A percentile compares a stretch with the other conserved stretches of the same genome.
phyloP scores from a whole-genome alignment of 331 rosid genomes.

The Arachis monticola region DNA sequence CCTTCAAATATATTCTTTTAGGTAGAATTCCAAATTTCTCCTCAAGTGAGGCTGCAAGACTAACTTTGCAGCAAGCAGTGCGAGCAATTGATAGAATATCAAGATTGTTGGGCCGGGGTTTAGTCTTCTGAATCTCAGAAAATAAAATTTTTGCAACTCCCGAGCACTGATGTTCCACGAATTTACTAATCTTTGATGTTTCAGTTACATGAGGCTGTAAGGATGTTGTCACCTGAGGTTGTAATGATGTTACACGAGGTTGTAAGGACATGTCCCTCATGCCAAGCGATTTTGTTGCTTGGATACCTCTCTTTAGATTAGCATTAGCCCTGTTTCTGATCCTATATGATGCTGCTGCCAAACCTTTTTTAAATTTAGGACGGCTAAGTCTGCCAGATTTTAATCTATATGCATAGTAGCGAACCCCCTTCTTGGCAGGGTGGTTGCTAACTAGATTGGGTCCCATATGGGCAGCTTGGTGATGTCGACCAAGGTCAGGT shows the following conservation, averaged over 20 bases:
- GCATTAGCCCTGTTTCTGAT: conserved; percentile 82
- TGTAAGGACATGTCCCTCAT: conserved; percentile 47
- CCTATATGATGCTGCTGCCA: conserved; percentile 79
- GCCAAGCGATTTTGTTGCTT: conserved; percentile 67
- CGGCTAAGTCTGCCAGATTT: conserved; percentile 97
- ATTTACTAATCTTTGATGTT: conserved; percentile 54
- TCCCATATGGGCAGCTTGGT: conserved; percentile 99
- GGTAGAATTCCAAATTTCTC: conserved; percentile 81
- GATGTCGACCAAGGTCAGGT: conserved; percentile 98
- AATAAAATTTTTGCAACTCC: conserved; percentile 82
- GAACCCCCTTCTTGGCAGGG: conserved; percentile 85
- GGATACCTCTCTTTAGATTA: conserved; percentile 73
- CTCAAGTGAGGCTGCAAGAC: conserved; percentile 69
- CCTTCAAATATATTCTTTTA: conserved; percentile 79
- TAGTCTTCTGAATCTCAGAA: conserved; percentile 85
- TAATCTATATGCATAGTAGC: conserved; percentile 77
- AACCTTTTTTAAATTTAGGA: conserved; percentile 75
- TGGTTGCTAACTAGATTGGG: conserved; percentile 66
- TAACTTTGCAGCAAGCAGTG: conserved; percentile 82
- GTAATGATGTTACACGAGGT: conserved; percentile 42
- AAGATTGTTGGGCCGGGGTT: conserved; percentile 74
- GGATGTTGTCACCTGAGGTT: conserved; percentile 9
- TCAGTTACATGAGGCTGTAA: conserved; percentile 54
- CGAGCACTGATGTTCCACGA: conserved; percentile 76
- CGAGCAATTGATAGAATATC: conserved; percentile 78